Base-by-base conservation (phyloP, 768 basidiomycete genomes). In the Filobasidium floriforme region DNA sequence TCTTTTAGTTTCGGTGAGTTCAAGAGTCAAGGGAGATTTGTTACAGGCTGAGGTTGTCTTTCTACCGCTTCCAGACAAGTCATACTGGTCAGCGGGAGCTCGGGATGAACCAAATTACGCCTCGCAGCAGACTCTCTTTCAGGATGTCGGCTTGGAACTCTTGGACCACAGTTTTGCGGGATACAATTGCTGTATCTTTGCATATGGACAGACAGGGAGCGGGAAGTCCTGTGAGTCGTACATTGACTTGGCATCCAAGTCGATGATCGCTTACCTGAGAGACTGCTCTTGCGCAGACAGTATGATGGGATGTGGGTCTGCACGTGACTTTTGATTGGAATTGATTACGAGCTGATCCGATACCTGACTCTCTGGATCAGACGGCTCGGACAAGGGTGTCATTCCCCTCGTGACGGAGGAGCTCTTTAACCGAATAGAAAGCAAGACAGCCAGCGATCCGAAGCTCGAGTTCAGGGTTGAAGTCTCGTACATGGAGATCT, bases 351-450 rank as follows among this genome's bases (percentile, higher is more conserved):
- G 37, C 71, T 59, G 41, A 57, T 26, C 54, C n/a, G 10, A 65
- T 66, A n/a, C n/a, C n/a, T n/a, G 80, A 28, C 28, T 28, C 26
- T 66, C 18, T 69, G 46, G 15, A 40, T 41, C 59, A 94, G 91
- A 97, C 75, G 92, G 92, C 40, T 82, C 84, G 55, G 94, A 98
- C 83, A 96, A 96, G 79, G 94, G 94, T 63, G 94, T 99, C 75
- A 98, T 97, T 69, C 94, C 94, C 29, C 85, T 96, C 52, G 96
- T 92, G 55, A 98, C 94, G 73, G 86, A 85, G 60, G 92, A 96
- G 77, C 82, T 99, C 37, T 99, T 99, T 79, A 82, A 85, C 69
- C 87, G 93, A 62, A 89, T 93, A 59, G 84, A 82, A 54, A 75
- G 82, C 40, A 87, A 88, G 78, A 85, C 81, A 70, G 81, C 82